Evolutionary conservation across 768 basidiomycete species (phyloP).

Genomic region (Trametes punicea): DNA sequence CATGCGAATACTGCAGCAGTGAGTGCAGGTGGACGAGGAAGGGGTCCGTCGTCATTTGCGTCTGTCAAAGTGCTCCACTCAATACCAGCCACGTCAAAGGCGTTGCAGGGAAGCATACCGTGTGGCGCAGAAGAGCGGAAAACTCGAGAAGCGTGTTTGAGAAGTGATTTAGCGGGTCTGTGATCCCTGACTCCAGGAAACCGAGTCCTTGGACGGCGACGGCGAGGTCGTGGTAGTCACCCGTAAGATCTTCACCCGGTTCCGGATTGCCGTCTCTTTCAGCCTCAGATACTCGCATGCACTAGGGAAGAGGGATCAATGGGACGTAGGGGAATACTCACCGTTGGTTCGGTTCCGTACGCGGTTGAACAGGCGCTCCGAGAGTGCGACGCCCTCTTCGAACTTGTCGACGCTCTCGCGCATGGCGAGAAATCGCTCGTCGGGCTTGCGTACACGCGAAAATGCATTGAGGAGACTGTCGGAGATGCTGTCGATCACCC

Average conservation of each 20-base stretch:
- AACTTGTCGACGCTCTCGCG: conserved; percentile 92
- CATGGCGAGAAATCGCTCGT: conserved; percentile 92
- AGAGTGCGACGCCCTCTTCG: conserved; percentile 83
- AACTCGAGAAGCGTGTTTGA: conserved; percentile 96
- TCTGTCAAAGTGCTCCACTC: conserved; percentile 44
- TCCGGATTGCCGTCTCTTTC: conserved; percentile 78
- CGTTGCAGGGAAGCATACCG: conserved; percentile 43
- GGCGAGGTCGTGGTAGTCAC: conserved; percentile 96
- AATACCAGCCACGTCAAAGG: neutral
- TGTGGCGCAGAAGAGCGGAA: conserved; percentile 82
- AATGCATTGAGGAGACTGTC: conserved; percentile 97
- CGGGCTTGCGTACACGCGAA: conserved; percentile 92
- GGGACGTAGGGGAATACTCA: conserved; percentile 44
- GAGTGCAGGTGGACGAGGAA: conserved; percentile 89
- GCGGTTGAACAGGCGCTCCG: conserved; percentile 80
- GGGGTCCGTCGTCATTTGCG: conserved; percentile 87
- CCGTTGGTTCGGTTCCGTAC: conserved; percentile 82
- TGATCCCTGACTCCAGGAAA: conserved; percentile 97
- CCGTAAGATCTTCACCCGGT: conserved; percentile 89
- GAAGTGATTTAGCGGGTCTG: conserved; percentile 95
- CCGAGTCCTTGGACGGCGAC: conserved; percentile 95
- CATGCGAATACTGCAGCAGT: conserved; percentile 88
- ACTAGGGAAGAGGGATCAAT: conserved; percentile 24
- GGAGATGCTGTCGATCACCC: conserved; percentile 91
- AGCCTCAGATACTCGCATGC: conserved; percentile 64